Conservation (phyloP, 768 basidiomycete genomes). For the Kwoniella shandongensis region DNA sequence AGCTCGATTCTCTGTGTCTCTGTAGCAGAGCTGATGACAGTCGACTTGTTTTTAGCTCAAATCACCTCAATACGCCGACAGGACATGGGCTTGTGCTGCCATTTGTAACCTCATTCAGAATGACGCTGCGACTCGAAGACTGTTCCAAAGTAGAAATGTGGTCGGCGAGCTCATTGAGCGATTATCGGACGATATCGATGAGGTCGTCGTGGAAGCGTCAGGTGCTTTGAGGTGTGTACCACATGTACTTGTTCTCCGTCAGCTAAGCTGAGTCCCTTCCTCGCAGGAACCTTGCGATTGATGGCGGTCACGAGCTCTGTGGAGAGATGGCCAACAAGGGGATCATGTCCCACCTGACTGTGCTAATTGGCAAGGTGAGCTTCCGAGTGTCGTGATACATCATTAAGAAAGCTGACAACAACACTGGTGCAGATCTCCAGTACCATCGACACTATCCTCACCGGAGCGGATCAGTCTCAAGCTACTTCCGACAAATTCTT, state of each 20-base stretch:
- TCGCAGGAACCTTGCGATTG: slow-evolving; percentile 82
- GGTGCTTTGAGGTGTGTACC: slow-evolving; percentile 75
- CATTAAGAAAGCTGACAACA: too few relatives aligned
- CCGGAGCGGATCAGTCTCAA: slow-evolving; percentile 42
- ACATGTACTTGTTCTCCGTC: background rate
- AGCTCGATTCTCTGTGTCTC: background rate
- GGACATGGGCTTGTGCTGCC: slow-evolving; percentile 94
- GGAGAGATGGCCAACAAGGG: slow-evolving; percentile 98
- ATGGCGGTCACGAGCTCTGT: slow-evolving; percentile 92
- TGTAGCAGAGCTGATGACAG: background rate
- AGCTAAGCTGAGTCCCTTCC: slow-evolving; percentile 1
- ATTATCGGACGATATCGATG: slow-evolving; percentile 84
- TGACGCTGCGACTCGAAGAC: slow-evolving; percentile 83
- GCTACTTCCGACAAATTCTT: slow-evolving; percentile 68
- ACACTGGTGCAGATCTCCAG: slow-evolving; percentile 64
- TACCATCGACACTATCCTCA: slow-evolving; percentile 65
- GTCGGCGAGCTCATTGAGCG: slow-evolving; percentile 81
- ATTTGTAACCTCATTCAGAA: slow-evolving; percentile 95
- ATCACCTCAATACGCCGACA: slow-evolving; percentile 66
- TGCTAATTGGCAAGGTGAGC: slow-evolving; percentile 41
- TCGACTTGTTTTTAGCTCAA: slow-evolving; percentile 38
- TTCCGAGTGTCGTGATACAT: too few relatives aligned
- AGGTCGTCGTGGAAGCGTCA: slow-evolving; percentile 83
- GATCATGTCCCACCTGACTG: slow-evolving; percentile 62
- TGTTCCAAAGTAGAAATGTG: slow-evolving; percentile 87